A percentile compares a stretch with the other conserved stretches of the same genome.
Evolutionary conservation across 192 early-diverging fungal genomes (phyloP).

Genomic region (Backusella tarrabulga): DNA sequence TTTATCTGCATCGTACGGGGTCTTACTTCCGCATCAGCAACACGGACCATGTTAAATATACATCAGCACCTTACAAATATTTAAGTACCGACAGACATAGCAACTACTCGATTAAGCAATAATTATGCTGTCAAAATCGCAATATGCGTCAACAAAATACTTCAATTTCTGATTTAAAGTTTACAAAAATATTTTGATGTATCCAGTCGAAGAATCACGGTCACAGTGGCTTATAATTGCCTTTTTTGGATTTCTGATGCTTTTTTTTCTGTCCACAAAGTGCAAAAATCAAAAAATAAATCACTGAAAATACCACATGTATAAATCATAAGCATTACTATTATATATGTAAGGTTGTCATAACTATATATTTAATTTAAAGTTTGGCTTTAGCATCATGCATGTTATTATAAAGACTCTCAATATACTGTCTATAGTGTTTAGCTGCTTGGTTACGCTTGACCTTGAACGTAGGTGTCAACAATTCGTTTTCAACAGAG

Average conservation of each 20-base stretch:
- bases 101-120: not conserved
- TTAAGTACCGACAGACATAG: not conserved
- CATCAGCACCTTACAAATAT: slow-evolving; percentile 8
- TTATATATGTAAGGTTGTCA: not conserved
- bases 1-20: slow-evolving; percentile 20
- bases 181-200: not conserved
- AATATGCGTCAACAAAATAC: not conserved
- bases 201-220: not conserved
- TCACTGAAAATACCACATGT: not conserved
- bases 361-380: not conserved
- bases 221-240: not conserved
- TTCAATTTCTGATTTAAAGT: not conserved
- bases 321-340: not conserved
- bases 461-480: slow-evolving; percentile 75
- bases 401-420: slow-evolving; percentile 10
- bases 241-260: not conserved
- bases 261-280: not conserved
- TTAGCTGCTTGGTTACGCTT: slow-evolving; percentile 16
- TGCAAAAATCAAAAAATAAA: not conserved
- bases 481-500: slow-evolving; percentile 77
- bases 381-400: not conserved
- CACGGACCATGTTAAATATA: slow-evolving; percentile 16
- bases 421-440: slow-evolving; percentile 8
- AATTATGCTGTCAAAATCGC: not conserved
- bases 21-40: slow-evolving; percentile 20